A percentile compares a stretch with the other conserved stretches of the same genome.
These are phyloP conservation scores for Primulina huaijiensis DNA, from an alignment of 257 asterid genomes.

Conservation along the genomic window DNA sequence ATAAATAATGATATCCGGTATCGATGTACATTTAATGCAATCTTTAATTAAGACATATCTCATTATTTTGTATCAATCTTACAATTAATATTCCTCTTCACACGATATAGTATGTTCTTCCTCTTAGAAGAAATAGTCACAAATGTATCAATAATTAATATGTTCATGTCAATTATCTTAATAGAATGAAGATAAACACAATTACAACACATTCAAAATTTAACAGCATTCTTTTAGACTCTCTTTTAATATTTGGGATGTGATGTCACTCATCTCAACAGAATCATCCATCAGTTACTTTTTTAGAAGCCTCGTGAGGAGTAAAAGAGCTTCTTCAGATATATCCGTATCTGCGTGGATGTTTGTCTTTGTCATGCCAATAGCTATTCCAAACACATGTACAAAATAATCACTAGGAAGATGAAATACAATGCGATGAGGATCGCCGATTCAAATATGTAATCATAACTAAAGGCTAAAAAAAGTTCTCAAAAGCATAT, in stretches of 20 bases:
- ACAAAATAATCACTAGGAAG: constrained; percentile 62
- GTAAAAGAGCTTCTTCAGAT: constrained; percentile 60
- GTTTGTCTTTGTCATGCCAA: constrained; percentile 35
- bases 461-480: constrained; percentile 23
- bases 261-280: constrained; percentile 74
- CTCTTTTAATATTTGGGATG: constrained; percentile 84
- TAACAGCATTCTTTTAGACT: constrained; percentile 29
- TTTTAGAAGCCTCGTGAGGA: constrained; percentile 66
- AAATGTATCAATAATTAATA: too few species aligned
- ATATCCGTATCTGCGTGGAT: constrained; percentile 47
- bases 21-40: too few species aligned
- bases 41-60: too few species aligned
- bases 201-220: background rate
- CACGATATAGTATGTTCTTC: too few species aligned
- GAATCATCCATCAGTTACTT: constrained; percentile 92
- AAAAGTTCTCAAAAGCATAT: constrained; percentile 20
- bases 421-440: constrained; percentile 77
- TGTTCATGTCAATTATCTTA: too few species aligned
- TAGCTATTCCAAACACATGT: constrained; percentile 36
- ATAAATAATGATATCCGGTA: too few species aligned
- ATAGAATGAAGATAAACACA: background rate
- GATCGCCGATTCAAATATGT: constrained; percentile 92
- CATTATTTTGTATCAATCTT: too few species aligned
- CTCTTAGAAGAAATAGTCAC: too few species aligned
- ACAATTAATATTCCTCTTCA: too few species aligned